Evolutionary conservation across 106 monocot genomes (phyloP).

Genomic region (Vanilla planifolia): DNA sequence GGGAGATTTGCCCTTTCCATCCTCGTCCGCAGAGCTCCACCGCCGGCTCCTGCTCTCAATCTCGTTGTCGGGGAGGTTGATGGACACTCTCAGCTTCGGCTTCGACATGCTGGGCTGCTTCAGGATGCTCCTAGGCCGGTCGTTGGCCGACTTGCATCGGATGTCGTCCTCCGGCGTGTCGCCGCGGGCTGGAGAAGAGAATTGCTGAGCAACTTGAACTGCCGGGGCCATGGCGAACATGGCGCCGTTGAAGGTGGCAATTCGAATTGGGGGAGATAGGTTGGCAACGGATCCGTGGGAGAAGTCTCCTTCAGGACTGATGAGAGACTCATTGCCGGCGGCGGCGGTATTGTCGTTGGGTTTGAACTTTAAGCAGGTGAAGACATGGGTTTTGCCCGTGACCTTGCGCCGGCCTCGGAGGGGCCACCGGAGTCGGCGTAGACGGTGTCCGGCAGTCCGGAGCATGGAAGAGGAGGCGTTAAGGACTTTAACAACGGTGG

Average conservation of each 20-base stretch:
- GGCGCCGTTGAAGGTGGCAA: constrained; percentile 83
- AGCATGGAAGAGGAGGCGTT: constrained; percentile 6
- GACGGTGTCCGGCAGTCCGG: not conserved
- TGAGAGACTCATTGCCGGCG: not conserved
- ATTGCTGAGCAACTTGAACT: not conserved
- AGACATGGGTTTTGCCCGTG: not conserved
- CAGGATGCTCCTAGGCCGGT: constrained; percentile 60
- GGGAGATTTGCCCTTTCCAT: constrained; percentile 20
- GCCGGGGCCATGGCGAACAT: constrained; percentile 86
- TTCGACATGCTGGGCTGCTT: constrained; percentile 41
- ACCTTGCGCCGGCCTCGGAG: not conserved
- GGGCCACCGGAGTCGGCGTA: constrained; percentile 15
- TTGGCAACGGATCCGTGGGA: too few species aligned
- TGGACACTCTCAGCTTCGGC: constrained; percentile 57
- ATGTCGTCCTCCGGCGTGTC: not conserved
- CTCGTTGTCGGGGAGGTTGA: constrained; percentile 89
- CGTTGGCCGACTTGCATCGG: constrained; percentile 13
- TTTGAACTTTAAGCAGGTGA: not conserved
- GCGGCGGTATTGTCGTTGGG: not conserved
- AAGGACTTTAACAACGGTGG: not conserved
- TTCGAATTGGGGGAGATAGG: constrained; percentile 26
- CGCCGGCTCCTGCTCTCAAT: constrained; percentile 25
- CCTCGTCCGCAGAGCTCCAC: constrained; percentile 13
- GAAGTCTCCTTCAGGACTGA: not conserved
- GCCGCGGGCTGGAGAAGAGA: not conserved